phyloP scores from a whole-genome alignment of 2,329 filamentous ascomycete species.

The Alternaria angustiovoidea region DNA sequence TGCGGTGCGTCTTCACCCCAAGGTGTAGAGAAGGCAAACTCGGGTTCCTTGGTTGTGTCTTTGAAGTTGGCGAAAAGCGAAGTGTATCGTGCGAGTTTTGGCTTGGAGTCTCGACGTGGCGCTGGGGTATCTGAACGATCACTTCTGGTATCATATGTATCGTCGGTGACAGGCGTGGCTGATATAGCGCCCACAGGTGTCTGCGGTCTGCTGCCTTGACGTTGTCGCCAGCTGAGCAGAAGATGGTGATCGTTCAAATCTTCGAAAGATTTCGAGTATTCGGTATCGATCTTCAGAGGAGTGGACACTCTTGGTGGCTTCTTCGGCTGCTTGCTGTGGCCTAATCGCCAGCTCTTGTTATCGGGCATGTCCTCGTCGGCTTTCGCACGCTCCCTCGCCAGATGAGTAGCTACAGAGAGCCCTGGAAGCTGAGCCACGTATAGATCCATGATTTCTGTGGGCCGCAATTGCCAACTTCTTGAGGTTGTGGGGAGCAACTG shows the following conservation, averaged over 20 bases:
- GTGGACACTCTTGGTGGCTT: conserved; percentile 24
- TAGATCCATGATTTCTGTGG: conserved; percentile 8
- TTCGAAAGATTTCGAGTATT: conserved; percentile 13
- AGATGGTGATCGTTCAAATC: conserved; percentile 29
- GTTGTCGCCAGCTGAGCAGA: conserved; percentile 33
- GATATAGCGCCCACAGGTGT: conserved; percentile 27
- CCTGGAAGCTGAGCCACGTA: conserved; percentile 12
- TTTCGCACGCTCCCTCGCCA: conserved; percentile 3
- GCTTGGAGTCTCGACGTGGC: conserved; percentile 46
- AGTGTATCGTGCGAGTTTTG: conserved; percentile 53
- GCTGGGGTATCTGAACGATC: conserved; percentile 43
- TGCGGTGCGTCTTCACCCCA: conserved; percentile 36
- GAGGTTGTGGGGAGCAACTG: conserved; percentile 1
- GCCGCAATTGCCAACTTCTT: conserved; percentile 2
- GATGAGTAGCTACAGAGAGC: conserved; percentile 13
- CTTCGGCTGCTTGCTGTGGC: conserved; percentile 27
- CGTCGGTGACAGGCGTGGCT: conserved; percentile 31
- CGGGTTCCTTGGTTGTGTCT: conserved; percentile 25
- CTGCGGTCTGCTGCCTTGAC: conserved; percentile 31
- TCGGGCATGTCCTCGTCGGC: conserved; percentile 25
- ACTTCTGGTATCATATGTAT: conserved; percentile 33
- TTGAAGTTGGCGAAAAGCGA: conserved; percentile 42
- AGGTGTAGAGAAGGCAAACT: conserved; percentile 39
- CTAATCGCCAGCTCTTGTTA: conserved; percentile 37
- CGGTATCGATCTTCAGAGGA: conserved; percentile 11